A percentile compares a stretch with the other conserved stretches of the same genome.
Conservation (phyloP, 106 monocot species). For the Hemerocallis citrina region DNA sequence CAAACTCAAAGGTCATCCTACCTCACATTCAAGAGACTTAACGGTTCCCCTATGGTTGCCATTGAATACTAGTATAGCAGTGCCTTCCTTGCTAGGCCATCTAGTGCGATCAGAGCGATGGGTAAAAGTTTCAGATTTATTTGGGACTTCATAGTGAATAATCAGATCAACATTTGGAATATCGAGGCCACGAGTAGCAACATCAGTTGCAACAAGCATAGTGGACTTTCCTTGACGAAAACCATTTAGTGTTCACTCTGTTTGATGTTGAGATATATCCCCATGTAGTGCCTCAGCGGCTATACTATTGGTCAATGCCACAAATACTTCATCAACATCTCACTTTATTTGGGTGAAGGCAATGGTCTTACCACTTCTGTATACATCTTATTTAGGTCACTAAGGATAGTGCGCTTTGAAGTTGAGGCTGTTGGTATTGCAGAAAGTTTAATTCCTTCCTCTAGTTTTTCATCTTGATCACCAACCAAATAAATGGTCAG, state of each 20-base stretch:
- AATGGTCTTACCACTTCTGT: conserved; percentile 90
- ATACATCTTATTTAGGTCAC: conserved; percentile 87
- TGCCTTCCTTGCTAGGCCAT: conserved; percentile 81
- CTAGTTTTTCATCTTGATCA: conserved; percentile 92
- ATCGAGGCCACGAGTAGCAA: conserved; percentile 91
- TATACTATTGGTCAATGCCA: conserved; percentile 69
- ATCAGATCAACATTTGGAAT: conserved; percentile 95
- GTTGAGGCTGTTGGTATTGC: conserved; percentile 65
- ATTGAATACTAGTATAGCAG: conserved; percentile 78
- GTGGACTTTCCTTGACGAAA: conserved; percentile 93
- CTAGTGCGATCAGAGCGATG: conserved; percentile 94
- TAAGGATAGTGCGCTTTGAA: conserved; percentile 78
- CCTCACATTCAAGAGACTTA: conserved; percentile 86
- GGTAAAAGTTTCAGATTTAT: conserved; percentile 88
- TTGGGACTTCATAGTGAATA: conserved; percentile 90
- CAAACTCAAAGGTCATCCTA: conserved; percentile 79
- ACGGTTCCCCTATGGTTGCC: conserved; percentile 76
- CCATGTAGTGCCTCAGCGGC: conserved; percentile 90
- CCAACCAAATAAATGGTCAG: too few relatives aligned
- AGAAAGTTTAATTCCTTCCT: conserved; percentile 87
- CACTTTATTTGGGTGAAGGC: conserved; percentile 84
- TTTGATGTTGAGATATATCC: conserved; percentile 91
- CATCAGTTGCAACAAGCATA: conserved; percentile 95
- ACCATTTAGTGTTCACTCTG: conserved; percentile 78
- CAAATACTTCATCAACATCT: conserved; percentile 86